These are phyloP conservation scores for Phytophthora hibernalis DNA, from an alignment of 352 stramenopile genomes.

Conservation along the genomic window DNA sequence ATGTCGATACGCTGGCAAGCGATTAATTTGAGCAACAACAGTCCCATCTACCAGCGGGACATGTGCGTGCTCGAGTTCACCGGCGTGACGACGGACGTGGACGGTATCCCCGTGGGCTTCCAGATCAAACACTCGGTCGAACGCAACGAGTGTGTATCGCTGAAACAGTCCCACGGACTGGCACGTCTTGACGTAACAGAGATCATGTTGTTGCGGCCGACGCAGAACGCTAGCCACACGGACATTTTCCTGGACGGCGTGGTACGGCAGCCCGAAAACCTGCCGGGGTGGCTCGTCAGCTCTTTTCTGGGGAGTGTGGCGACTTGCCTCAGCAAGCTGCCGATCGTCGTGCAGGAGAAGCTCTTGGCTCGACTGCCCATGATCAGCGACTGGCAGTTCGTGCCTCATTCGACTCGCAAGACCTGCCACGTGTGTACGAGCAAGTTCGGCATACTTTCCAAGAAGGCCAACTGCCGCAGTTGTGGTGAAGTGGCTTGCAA, in stretches of 20 bases:
- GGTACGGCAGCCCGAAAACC: constrained; percentile 45
- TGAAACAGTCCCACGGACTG: constrained; percentile 72
- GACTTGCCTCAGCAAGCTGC: constrained; percentile 50
- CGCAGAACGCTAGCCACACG: constrained; percentile 54
- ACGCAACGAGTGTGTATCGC: constrained; percentile 58
- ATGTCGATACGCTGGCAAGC: constrained; percentile 79
- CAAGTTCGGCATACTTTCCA: constrained; percentile 74
- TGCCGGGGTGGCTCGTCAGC: constrained; percentile 49
- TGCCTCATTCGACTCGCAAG: constrained; percentile 56
- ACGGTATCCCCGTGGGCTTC: constrained; percentile 66
- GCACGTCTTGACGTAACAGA: constrained; percentile 57
- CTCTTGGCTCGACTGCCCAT: constrained; percentile 53
- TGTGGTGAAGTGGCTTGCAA: constrained; percentile 84
- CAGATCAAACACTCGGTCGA: constrained; percentile 68
- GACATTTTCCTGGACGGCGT: constrained; percentile 63
- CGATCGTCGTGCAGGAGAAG: constrained; percentile 60
- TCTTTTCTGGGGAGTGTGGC: constrained; percentile 53
- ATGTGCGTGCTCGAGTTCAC: constrained; percentile 81
- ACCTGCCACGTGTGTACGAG: constrained; percentile 67
- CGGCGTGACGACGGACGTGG: constrained; percentile 61
- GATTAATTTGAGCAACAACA: constrained; percentile 59
- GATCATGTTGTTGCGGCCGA: constrained; percentile 54
- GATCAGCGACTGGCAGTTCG: constrained; percentile 56
- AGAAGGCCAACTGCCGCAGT: constrained; percentile 78
- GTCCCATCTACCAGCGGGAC: constrained; percentile 60